Percentiles rank a stretch among this genome's conserved stretches.
phyloP scores from a whole-genome alignment of 2,329 filamentous ascomycete species.

The Pseudogymnoascus sp. region DNA sequence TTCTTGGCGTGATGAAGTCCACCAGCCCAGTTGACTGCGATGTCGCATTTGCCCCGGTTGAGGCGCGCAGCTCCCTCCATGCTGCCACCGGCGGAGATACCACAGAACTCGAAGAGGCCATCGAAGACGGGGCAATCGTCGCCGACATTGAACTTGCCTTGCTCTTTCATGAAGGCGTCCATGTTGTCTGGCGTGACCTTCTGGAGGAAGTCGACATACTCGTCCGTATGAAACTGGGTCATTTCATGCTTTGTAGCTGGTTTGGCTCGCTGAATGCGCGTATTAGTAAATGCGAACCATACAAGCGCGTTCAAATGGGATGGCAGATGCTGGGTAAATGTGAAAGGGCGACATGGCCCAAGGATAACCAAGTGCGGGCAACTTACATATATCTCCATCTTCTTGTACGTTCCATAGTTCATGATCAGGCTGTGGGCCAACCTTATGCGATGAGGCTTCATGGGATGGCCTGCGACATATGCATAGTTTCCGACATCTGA shows the following conservation, averaged over 20 bases:
- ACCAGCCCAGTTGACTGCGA: constrained; percentile 97
- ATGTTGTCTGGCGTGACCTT: constrained; percentile 98
- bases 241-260: constrained; percentile 84
- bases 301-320: neutral
- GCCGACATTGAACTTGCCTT: constrained; percentile 87
- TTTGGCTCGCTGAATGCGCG: constrained; percentile 57
- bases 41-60: constrained; percentile 85
- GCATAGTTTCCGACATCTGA: constrained; percentile 97
- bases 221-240: constrained; percentile 86
- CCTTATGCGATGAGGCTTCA: constrained; percentile 96
- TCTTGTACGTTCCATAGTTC: constrained; percentile 91
- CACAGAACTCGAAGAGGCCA: constrained; percentile 93
- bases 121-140: constrained; percentile 98
- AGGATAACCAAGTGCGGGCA: constrained; percentile 9
- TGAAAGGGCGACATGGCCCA: neutral
- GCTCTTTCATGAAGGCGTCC: constrained; percentile 85
- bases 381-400: constrained; percentile 91
- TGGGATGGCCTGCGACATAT: constrained; percentile 92
- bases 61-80: constrained; percentile 89
- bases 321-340: constrained; percentile 10
- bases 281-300: neutral
- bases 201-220: constrained; percentile 90
- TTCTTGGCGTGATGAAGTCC: constrained; percentile 97
- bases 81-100: constrained; percentile 86
- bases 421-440: constrained; percentile 93